Conservation (phyloP, 2,329 filamentous ascomycete species). For the Didymella keratinophila region DNA sequence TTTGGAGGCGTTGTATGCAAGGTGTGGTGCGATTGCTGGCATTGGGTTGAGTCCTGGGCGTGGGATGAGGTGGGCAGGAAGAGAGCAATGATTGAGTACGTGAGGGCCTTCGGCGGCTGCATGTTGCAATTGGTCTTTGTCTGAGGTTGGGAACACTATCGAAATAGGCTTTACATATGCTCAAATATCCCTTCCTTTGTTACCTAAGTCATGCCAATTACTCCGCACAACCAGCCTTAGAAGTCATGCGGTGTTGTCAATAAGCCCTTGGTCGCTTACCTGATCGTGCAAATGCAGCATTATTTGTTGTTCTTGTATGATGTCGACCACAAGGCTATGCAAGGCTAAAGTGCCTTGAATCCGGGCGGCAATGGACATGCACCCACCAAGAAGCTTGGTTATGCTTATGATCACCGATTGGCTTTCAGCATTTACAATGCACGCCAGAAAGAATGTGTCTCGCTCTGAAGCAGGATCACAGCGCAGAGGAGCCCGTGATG, state of each 20-base stretch:
- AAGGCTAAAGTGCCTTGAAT: slow-evolving; percentile 1
- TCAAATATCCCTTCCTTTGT: not conserved
- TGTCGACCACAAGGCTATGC: slow-evolving; percentile 2
- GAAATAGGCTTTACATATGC: not conserved
- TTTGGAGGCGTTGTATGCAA: slow-evolving; percentile 6
- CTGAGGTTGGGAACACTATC: not conserved
- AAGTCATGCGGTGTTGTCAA: not conserved
- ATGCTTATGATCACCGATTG: slow-evolving; percentile 2
- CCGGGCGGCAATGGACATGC: not conserved
- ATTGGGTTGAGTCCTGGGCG: slow-evolving; percentile 3
- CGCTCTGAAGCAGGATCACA: not conserved
- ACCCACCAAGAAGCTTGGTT: slow-evolving; percentile 2
- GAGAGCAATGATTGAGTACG: not conserved
- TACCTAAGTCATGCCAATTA: not conserved
- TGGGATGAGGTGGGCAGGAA: not conserved
- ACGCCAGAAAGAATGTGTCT: not conserved
- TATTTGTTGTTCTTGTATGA: not conserved
- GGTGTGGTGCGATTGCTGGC: not conserved
- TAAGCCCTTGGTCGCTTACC: slow-evolving; percentile 1
- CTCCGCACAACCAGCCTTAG: not conserved
- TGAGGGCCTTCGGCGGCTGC: not conserved
- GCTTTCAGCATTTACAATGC: not conserved
- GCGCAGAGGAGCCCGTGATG: not conserved
- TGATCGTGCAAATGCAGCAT: not conserved
- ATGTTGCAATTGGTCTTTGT: not conserved